Base-by-base conservation (phyloP, 2,329 filamentous ascomycete genomes). In the Talaromyces piceae region DNA sequence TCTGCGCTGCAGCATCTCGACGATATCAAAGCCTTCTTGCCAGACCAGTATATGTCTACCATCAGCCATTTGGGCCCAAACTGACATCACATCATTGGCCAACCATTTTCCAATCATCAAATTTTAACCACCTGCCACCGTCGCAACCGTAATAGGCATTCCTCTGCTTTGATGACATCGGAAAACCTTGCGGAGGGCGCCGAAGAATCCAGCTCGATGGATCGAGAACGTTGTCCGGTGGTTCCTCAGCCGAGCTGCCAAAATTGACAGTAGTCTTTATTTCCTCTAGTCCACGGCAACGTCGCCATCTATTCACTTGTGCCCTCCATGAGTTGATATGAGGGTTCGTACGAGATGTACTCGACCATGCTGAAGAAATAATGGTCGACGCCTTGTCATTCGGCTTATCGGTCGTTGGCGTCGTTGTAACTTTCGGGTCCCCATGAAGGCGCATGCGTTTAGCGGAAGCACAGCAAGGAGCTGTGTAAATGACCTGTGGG, bases 131-230 rank as follows among this genome's bases (percentile, higher is more conserved):
- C 67, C 67, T 71, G 6, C 68, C 70, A 5, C 61, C 56, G 8
- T 64, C 64, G 46, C 68, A 67, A 51, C 71, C 67, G 45, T 70
- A 73, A 57, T 67, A 71, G 4, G 60, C 59, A n/a, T 64, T 59
- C 41, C 59, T 61, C 47, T 73, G 68, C 27, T 61, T 63, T 7
- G 58, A 62, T 4, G 68, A 67, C 53, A 67, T 59, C 9, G 57
- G 59, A 51, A 66, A 62, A 0, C 70, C 70, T 49, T 72, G 68
- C 2, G 67, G 70, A 4, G 70, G 70, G 45, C 61, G 68, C 39
- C 63, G 67, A 31, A 73, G 59, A 26, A 70, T 64, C 70, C 70
- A 73, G 46, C 64, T 63, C 4, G 64, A 66, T 9, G 70, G 63
- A 18, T 73, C 69, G n/a, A 72, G 62, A 27, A 63, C 58, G 6